These are phyloP conservation scores for Cutaneotrichosporon cutaneum DNA, from an alignment of 1,284 basidiomycete genomes.

Conservation along the genomic window DNA sequence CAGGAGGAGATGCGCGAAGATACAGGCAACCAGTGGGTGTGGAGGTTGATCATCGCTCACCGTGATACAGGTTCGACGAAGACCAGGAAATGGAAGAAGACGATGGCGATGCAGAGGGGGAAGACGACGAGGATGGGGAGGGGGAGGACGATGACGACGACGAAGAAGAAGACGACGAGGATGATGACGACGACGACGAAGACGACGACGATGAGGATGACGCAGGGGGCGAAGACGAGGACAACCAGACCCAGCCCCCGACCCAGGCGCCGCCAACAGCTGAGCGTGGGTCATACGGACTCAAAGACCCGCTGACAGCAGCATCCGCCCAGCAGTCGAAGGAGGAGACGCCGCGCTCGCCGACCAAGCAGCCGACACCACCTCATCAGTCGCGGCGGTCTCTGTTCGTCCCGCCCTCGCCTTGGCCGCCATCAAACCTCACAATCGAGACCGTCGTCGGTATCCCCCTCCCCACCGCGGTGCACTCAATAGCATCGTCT, in stretches of 20 bases:
- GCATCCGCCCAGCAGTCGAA: slow-evolving; percentile 5
- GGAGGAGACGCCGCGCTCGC: neutral
- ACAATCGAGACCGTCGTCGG: slow-evolving; percentile 92
- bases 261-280: neutral
- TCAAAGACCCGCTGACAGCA: neutral
- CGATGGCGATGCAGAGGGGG: neutral
- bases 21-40: slow-evolving; percentile 29
- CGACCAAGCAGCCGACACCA: slow-evolving; percentile 11
- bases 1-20: slow-evolving; percentile 28
- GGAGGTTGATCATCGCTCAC: neutral
- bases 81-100: slow-evolving; percentile 16
- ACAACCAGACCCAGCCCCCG: slow-evolving; percentile 24
- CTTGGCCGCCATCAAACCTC: slow-evolving; percentile 59
- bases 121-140: slow-evolving; percentile 26
- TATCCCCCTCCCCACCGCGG: slow-evolving; percentile 81
- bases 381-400: slow-evolving; percentile 42
- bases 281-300: neutral
- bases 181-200: slow-evolving; percentile 31
- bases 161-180: slow-evolving; percentile 29
- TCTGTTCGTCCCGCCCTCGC: slow-evolving; percentile 33
- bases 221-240: slow-evolving; percentile 32
- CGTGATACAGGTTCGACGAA: slow-evolving; percentile 19
- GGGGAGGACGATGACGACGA: slow-evolving; percentile 20
- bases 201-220: slow-evolving; percentile 33
- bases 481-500: slow-evolving; percentile 79